Base-by-base conservation (phyloP, 2,329 filamentous ascomycete genomes). In the Monilinia fructicola region DNA sequence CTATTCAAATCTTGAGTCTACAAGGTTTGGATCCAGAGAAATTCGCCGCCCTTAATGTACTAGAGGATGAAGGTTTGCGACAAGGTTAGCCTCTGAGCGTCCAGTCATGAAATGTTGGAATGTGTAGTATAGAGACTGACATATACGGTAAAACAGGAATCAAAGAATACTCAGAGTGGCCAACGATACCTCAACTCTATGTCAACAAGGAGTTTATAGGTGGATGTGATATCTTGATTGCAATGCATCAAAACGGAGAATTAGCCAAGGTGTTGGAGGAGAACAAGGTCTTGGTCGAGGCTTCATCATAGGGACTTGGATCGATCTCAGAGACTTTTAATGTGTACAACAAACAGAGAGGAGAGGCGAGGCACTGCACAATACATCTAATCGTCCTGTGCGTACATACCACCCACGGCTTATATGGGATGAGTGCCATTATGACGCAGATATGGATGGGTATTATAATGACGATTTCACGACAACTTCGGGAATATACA, bases 91-190 rank as follows among this genome's bases (percentile, higher is more conserved):
- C 14, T 31, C 7, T 1, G 16, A 21, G 10, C 10, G 9, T 35
- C 2, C 4, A 21, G 2, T 21, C 18, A 46, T 9, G 10, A 28
- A 23, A 6, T 21, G 10, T 38, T 9, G 10, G 40, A 23, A 6
- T 21, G 10, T 38, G 28, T 23, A 53, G 12, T 38, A 12, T 11
- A 10, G 9, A 28, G 18, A 10, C 44, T 60, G 21, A 60, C 44
- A 38, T 12, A 3, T 9, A 38, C 38, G 11, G 12, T 48, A 31
- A 21, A 42, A 64, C 48, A 93, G 94, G 95, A 63, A 97, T 99
- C 82, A 99, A 99, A 81, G 94, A 99, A 80, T 99, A 95, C 83
- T 97, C 93, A 1, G 95, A 98, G 77, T 99, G 95, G 95, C 95
- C 95, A 18, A 99, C 95, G 26, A 98, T 99, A 77, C 95, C 95